Base-by-base conservation (phyloP, 2,329 filamentous ascomycete species). In the Xylaria sp. region DNA sequence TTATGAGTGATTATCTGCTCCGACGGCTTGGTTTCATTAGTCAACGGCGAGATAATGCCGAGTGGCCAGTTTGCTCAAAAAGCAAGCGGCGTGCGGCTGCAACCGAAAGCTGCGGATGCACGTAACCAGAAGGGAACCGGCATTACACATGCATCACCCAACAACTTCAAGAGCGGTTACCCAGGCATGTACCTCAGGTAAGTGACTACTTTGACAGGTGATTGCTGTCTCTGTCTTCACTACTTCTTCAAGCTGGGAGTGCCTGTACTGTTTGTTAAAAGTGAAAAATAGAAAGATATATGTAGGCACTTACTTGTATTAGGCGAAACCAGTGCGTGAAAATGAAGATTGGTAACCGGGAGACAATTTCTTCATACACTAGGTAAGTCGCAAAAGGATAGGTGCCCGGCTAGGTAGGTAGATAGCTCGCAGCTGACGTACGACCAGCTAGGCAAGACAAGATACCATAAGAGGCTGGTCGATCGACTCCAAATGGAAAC, bases 61-160 rank as follows among this genome's bases (percentile, higher is more conserved):
- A 57, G 20, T 41, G 15, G 50, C 48, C 59, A 60, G 58, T 60
- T 58, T 45, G 64, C 60, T 63, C 39, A 36, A 41, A 43, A 45
- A 65, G 59, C 63, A 66, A 60, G 68, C 65, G 66, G 48, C 45
- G 56, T 70, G 68, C 66, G 50, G 66, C 68, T 69, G 63, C 48
- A 58, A 68, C 63, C 60, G 62, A 64, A 55, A 15, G 60, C 65
- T 62, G 60, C 52, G 67, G 46, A 56, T 60, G 58, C 62, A 58
- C 53, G 66, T 65, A 48, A 25, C 63, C 62, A 68, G 52, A 60
- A 57, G 60, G 63, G 55, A 63, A 58, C 67, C 65, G 56, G 50
- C 64, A 64, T 60, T 64, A 67, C 60, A 58, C 55, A 66, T 69
- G 67, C 67, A 65, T 63, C 63, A 63, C 48, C 52, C 43, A 52